Base-by-base conservation (phyloP, 2,329 filamentous ascomycete species). In the Amauroascus verrucosus region DNA sequence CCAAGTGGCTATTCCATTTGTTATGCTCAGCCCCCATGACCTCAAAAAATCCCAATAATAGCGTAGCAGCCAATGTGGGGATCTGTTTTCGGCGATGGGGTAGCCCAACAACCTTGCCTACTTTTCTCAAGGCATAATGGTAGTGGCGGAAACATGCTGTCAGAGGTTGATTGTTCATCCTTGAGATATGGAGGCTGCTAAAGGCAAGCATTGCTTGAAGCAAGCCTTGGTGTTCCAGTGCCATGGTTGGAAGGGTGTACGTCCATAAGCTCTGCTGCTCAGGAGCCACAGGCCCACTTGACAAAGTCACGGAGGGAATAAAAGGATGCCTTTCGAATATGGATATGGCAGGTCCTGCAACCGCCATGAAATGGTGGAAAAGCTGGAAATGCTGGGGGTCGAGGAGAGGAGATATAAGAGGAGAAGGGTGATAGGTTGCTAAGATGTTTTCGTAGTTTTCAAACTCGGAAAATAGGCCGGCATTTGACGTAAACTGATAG, bases 1-100 rank as follows among this genome's bases (percentile, higher is more conserved):
- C 81, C 35, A 97, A 75, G 69, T 97, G 93, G 57, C 86, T 91
- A 63, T 87, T 93, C 93, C 93, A 98, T 67, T 95, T 95, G 53
- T 85, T 83, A 62, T 97, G 91, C 60, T 98, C 91, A 20, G 89
- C 91, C 33, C 85, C 86, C 83, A 91, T 93, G 16, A 96, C 87
- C 67, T 97, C 93, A 63, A 95, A 97, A 66, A 89, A 97, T 0
- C 84, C 88, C 6, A 98, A 77, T 6, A 97, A 73, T 33, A 96
- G 74, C 0, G 88, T 89, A 1, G 90, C 89, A 6, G 90, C 91
- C n/a, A 97, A 73, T 0, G 89, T 96, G 1, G 87, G 82, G 7
- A 88, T 80, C 53, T 88, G 82, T 7, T 83, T 82, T 51, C 89
- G 81, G 61, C 83, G 82, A 44, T 75, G 77, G 0, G 82, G 75